These are phyloP conservation scores for Coniferiporia weirii DNA, from an alignment of 1,284 basidiomycete genomes.

Conservation along the genomic window DNA sequence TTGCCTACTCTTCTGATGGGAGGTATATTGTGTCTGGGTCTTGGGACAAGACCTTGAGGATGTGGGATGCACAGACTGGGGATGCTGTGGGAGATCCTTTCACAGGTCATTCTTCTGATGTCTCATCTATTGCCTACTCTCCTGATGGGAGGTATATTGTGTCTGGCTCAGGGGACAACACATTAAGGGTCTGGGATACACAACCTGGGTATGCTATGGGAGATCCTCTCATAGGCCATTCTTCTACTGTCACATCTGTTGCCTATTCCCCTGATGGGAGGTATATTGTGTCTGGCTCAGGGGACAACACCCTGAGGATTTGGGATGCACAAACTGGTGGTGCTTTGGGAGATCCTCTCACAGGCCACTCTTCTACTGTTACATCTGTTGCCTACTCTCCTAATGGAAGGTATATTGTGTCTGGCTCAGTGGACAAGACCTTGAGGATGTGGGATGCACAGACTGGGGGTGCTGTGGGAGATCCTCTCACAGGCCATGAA, in stretches of 20 bases:
- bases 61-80: slow-evolving; percentile 15
- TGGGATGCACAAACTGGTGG: slow-evolving; percentile 17
- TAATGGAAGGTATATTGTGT: slow-evolving; percentile 8
- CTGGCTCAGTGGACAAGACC: slow-evolving; percentile 14
- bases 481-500: slow-evolving; percentile 11
- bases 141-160: slow-evolving; percentile 21
- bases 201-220: slow-evolving; percentile 2
- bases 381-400: slow-evolving; percentile 13
- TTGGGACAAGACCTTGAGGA: too few species aligned
- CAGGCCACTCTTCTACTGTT: slow-evolving; percentile 12
- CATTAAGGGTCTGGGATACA: slow-evolving; percentile 20
- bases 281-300: slow-evolving; percentile 17
- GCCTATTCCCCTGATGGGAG: slow-evolving; percentile 17
- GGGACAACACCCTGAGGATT: slow-evolving; percentile 12
- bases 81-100: background rate
- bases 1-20: too few species aligned
- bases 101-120: too few species aligned
- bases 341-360: slow-evolving; percentile 3
- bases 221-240: slow-evolving; percentile 6
- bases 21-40: too few species aligned
- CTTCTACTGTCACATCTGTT: slow-evolving; percentile 3
- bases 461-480: background rate
- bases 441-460: slow-evolving; percentile 14
- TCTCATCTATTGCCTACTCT: slow-evolving; percentile 6
- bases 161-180: slow-evolving; percentile 18